Conservation (phyloP, 179 eudicot species). For the Camellia oleifera region DNA sequence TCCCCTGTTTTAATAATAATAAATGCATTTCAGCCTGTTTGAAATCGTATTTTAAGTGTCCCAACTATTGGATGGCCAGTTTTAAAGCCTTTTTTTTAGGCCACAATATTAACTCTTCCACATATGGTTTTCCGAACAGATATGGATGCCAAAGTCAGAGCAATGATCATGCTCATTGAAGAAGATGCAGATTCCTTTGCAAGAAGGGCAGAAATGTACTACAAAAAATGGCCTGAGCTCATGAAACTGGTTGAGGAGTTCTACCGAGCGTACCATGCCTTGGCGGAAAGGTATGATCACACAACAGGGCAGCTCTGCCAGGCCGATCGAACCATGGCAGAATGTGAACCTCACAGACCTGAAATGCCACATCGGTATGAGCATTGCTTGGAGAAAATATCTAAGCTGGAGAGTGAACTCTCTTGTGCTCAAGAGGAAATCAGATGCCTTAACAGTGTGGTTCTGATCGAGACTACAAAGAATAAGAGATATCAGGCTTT, state of each 20-base stretch:
- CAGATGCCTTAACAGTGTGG: conserved; percentile 46
- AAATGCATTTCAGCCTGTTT: background rate
- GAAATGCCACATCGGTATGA: conserved; percentile 43
- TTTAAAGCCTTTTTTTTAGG: background rate
- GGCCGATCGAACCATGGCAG: conserved; percentile 74
- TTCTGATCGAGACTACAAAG: conserved; percentile 44
- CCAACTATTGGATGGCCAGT: background rate
- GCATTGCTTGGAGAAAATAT: conserved; percentile 57
- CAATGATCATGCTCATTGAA: conserved; percentile 93
- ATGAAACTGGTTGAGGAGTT: conserved; percentile 94
- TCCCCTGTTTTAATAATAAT: background rate
- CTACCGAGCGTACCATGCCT: conserved; percentile 90
- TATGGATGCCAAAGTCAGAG: conserved; percentile 79
- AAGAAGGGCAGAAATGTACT: conserved; percentile 90
- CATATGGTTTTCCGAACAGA: conserved; percentile 35
- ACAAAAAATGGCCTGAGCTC: conserved; percentile 87
- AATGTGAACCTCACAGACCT: conserved; percentile 46
- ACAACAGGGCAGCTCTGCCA: conserved; percentile 92
- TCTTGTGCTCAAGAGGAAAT: conserved; percentile 57
- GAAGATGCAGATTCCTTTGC: conserved; percentile 98
- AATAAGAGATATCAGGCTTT: conserved; percentile 54
- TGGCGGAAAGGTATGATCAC: conserved; percentile 91
- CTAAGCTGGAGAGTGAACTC: conserved; percentile 56
- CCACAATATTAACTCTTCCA: background rate
- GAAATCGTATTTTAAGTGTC: background rate